phyloP scores from a whole-genome alignment of 441 rosid genomes.

The Biscutella laevigata region DNA sequence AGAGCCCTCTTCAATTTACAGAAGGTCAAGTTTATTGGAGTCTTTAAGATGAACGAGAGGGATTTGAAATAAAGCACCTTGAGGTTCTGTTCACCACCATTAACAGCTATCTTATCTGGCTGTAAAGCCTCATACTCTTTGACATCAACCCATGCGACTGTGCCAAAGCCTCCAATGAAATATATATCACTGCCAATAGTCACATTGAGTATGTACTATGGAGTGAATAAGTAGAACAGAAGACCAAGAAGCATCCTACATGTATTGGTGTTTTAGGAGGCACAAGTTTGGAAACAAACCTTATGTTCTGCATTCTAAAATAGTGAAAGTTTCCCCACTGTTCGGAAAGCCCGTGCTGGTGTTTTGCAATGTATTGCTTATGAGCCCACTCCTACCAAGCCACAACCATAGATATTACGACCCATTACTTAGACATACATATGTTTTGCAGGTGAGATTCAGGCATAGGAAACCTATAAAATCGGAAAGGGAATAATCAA shows the following conservation, averaged over 20 bases:
- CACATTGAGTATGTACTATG: constrained; percentile 17
- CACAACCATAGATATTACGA: constrained; percentile 16
- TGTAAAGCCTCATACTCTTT: constrained; percentile 69
- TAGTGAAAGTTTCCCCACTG: constrained; percentile 97
- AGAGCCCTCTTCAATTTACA: not conserved
- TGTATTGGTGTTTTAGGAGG: not conserved
- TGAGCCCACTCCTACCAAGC: constrained; percentile 89
- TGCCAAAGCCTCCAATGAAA: constrained; percentile 98
- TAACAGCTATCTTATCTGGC: constrained; percentile 91
- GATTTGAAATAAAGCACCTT: constrained; percentile 40
- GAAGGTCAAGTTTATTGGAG: not conserved
- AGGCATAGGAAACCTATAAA: not conserved
- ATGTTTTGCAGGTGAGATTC: not conserved
- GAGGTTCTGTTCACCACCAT: constrained; percentile 84
- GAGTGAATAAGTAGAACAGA: not conserved
- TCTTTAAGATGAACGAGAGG: not conserved
- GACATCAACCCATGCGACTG: constrained; percentile 97
- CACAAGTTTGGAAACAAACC: constrained; percentile 36
- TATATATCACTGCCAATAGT: constrained; percentile 65
- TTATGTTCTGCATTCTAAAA: constrained; percentile 87
- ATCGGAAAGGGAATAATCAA: not conserved
- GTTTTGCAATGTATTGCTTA: constrained; percentile 79
- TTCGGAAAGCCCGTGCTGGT: constrained; percentile 85
- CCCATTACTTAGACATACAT: not conserved
- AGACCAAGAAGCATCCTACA: not conserved